Percentiles rank a stretch among this genome's conserved stretches.
Evolutionary conservation across 75 land plant species (phyloP).

Genomic region (Selaginella moellendorffii): DNA sequence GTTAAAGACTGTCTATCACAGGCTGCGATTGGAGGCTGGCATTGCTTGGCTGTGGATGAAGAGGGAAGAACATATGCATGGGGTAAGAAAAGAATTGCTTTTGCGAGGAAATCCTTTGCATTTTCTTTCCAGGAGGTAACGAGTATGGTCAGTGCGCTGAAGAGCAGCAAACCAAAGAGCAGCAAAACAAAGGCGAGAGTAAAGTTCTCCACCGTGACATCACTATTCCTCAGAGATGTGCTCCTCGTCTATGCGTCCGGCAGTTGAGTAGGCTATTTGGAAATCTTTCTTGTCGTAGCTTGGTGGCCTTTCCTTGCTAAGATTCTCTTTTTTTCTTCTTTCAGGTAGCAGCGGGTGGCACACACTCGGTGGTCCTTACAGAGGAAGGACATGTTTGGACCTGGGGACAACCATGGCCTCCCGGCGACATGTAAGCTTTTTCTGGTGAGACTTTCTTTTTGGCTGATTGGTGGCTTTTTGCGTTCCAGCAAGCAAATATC

Average conservation of each 20-base stretch:
- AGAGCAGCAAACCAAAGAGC: slow-evolving; percentile 64
- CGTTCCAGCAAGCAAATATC: slow-evolving; percentile 64
- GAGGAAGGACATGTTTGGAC: slow-evolving; percentile 90
- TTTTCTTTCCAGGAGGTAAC: slow-evolving; percentile 59
- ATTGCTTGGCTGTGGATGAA: slow-evolving; percentile 90
- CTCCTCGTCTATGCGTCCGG: slow-evolving; percentile 57
- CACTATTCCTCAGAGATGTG: slow-evolving; percentile 74
- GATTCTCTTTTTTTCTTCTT: neutral
- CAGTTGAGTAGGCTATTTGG: slow-evolving; percentile 38
- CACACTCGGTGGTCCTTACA: slow-evolving; percentile 90
- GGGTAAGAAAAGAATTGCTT: slow-evolving; percentile 39
- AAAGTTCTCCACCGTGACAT: slow-evolving; percentile 70
- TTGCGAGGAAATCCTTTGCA: no score
- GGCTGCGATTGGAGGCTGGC: slow-evolving; percentile 99
- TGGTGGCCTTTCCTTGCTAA: neutral
- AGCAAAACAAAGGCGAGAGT: slow-evolving; percentile 51
- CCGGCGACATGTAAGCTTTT: slow-evolving; percentile 74
- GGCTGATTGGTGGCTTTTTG: neutral
- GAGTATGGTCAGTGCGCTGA: slow-evolving; percentile 97
- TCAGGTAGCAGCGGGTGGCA: slow-evolving; percentile 98
- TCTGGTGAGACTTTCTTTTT: neutral
- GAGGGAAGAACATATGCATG: slow-evolving; percentile 87
- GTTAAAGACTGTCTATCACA: slow-evolving; percentile 6
- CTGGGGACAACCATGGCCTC: slow-evolving; percentile 99
- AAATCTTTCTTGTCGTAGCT: neutral